Evolutionary conservation across 805 yeast species (phyloP).

Genomic region (Schizosaccharomyces pombe): DNA sequence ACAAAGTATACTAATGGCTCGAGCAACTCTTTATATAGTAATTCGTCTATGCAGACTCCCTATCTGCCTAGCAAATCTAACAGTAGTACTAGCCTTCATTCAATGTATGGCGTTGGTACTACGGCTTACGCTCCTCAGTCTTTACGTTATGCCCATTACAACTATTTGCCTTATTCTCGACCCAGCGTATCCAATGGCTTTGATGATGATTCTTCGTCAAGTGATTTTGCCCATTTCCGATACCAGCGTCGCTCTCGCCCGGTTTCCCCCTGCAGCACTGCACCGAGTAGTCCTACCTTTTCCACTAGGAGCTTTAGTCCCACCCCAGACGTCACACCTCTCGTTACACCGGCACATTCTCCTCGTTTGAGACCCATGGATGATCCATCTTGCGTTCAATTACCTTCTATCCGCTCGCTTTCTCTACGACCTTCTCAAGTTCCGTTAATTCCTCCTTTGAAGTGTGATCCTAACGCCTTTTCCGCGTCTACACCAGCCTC

Average conservation of each 20-base stretch:
- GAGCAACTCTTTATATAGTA: neutral
- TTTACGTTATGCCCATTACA: neutral
- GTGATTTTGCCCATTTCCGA: conserved; percentile 11
- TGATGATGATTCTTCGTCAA: conserved; percentile 8
- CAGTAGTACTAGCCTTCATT: conserved; percentile 11
- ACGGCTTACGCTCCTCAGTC: neutral
- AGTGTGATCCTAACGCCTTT: conserved; percentile 7
- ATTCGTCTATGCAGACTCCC: neutral
- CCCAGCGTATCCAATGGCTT: neutral
- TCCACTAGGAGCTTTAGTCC: conserved; percentile 16
- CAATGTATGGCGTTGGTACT: conserved; percentile 7
- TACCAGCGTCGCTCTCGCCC: conserved; percentile 20
- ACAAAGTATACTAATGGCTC: neutral
- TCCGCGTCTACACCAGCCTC: neutral
- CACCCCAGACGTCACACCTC: conserved; percentile 21
- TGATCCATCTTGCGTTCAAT: conserved; percentile 15
- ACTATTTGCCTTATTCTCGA: neutral
- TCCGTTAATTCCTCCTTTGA: conserved; percentile 11
- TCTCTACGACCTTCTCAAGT: conserved; percentile 12
- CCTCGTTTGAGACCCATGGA: conserved; percentile 21
- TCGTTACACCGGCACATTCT: conserved; percentile 24
- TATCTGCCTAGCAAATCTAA: conserved; percentile 5
- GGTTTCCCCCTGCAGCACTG: conserved; percentile 21
- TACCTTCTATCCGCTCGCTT: conserved; percentile 19
- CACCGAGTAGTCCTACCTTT: conserved; percentile 21